A percentile compares a stretch with the other conserved stretches of the same genome.
Conservation (phyloP, 2,329 filamentous ascomycete genomes). For the Fusarium liriodendri region DNA sequence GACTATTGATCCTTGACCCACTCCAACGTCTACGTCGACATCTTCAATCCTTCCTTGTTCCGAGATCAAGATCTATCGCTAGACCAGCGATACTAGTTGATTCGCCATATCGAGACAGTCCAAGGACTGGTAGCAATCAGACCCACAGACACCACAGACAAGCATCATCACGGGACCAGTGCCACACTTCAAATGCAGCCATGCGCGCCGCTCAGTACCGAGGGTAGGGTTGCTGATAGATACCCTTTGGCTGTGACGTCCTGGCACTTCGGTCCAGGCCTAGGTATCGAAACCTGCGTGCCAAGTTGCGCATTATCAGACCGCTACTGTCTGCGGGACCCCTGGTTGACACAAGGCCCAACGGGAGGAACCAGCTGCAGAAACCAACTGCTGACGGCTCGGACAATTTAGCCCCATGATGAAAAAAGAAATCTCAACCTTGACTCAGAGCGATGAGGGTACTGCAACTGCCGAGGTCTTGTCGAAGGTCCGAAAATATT, state of each 20-base stretch:
- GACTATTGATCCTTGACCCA: not conserved
- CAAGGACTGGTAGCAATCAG: not conserved
- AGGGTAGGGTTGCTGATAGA: not conserved
- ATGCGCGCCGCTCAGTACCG: not conserved
- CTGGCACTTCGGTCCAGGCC: not conserved
- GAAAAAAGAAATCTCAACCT: not conserved
- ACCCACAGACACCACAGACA: constrained; percentile 36
- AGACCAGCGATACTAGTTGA: not conserved
- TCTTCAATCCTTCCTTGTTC: not conserved
- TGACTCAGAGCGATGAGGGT: not conserved
- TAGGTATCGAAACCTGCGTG: not conserved
- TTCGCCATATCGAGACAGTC: constrained; percentile 3
- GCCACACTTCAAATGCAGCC: constrained; percentile 7
- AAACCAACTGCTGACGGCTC: not conserved
- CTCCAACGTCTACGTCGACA: not conserved
- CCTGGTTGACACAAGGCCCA: constrained; percentile 4
- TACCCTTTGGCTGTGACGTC: not conserved
- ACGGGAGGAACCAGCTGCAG: constrained; percentile 1
- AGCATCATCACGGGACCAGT: constrained; percentile 38
- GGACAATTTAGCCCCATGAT: constrained; percentile 2
- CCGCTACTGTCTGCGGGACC: constrained; percentile 2
- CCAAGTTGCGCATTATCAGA: constrained; percentile 6
- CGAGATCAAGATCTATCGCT: constrained; percentile 6
- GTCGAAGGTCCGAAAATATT: not conserved
- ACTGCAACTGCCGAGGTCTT: constrained; percentile 1